Evolutionary conservation across 2,329 filamentous ascomycete genomes (phyloP), one percentile per base, ranked within the genome.

Genomic region (Fusarium hostae): DNA sequence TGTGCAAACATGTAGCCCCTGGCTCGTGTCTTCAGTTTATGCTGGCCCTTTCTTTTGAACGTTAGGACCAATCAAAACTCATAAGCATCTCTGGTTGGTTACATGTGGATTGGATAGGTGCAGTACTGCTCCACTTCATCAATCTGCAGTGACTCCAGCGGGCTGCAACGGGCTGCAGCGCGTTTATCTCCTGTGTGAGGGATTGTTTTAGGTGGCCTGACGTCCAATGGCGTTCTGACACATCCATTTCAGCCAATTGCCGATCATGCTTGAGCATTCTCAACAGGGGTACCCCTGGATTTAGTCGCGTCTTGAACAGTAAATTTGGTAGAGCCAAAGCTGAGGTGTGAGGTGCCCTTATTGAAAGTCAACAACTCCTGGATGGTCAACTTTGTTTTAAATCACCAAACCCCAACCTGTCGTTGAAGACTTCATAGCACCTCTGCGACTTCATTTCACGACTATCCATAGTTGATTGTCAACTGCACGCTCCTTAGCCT

Each of bases 201-300:
- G 54, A 54, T 52, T 70, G 44, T 39, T 67, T 63, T 63, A 59
- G 52, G 34, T 30, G 41, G 28, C 41, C 28, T 58, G 52, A 13
- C 41, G 26, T 28, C 40, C 26, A 26, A 48, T 65, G 41, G 39
- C n/a, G 35, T 76, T 74, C 70, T 77, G 76, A 79, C 79, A 80
- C 76, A 79, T 77, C 34, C 34, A 51, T 63, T 68, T 50, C 30
- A 45, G 24, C 65, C 65, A 68, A 68, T 68, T 68, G 58, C 28
- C 50, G 24, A 39, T 44, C 63, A 58, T 41, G 74, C 72, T 72
- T 65, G 74, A 64, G 59, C 58, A 59, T 68, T 78, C 76, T 78
- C 78, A 77, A 80, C 77, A 78, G 70, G 79, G 71, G 74, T 71
- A 65, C 63, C 70, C 71, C 75, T 73, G 70, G 59, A 56, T 54